These are phyloP conservation scores for Suhomyces xylopsoci DNA, from an alignment of 805 yeast genomes.

Conservation along the genomic window DNA sequence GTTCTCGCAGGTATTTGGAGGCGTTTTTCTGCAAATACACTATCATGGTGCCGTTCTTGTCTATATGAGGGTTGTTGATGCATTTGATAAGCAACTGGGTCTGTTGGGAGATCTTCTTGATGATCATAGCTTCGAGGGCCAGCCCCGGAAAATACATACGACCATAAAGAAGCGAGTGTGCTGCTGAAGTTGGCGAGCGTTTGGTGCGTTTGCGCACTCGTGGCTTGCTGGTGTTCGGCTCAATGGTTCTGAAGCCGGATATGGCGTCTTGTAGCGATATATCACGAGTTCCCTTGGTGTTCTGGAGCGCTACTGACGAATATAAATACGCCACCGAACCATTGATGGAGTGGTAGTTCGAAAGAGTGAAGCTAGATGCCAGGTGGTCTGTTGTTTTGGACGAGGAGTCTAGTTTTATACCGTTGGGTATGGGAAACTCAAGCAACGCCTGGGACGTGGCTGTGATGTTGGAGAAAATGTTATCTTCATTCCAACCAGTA, in stretches of 20 bases:
- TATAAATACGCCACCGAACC: constrained; percentile 85
- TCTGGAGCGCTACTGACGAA: constrained; percentile 55
- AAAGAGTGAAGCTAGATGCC: constrained; percentile 69
- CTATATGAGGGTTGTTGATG: constrained; percentile 60
- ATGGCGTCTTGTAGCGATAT: constrained; percentile 64
- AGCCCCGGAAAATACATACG: constrained; percentile 85
- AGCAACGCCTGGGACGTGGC: constrained; percentile 69
- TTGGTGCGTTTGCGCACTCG: not conserved
- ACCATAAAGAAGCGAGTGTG: constrained; percentile 64
- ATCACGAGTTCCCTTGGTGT: constrained; percentile 49
- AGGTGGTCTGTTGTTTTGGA: constrained; percentile 67
- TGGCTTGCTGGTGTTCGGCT: constrained; percentile 32
- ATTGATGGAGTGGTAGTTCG: constrained; percentile 60
- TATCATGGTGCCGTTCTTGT: constrained; percentile 57
- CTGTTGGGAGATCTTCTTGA: constrained; percentile 55
- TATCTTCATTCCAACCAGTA: constrained; percentile 78
- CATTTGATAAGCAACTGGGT: constrained; percentile 73
- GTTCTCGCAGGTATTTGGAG: constrained; percentile 64
- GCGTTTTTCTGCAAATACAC: constrained; percentile 68
- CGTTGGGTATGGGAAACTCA: constrained; percentile 70
- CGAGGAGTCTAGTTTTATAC: constrained; percentile 61
- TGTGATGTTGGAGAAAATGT: constrained; percentile 70
- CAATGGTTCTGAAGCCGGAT: constrained; percentile 62
- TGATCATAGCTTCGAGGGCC: constrained; percentile 81
- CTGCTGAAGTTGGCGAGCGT: not conserved